Evolutionary conservation across 805 yeast species (phyloP).

Genomic region (Lipomyces kockii): DNA sequence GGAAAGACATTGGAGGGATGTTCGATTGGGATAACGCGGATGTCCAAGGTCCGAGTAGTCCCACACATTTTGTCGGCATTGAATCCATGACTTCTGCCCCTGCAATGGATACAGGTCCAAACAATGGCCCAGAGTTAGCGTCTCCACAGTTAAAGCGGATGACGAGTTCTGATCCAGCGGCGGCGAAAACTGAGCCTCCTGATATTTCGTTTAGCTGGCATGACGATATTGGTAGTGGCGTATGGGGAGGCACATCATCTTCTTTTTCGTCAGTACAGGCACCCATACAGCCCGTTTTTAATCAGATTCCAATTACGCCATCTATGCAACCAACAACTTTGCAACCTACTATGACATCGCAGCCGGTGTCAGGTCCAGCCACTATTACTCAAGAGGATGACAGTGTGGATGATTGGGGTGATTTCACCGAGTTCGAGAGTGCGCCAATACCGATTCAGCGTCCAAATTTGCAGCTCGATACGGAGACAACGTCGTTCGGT

Average conservation of each 20-base stretch:
- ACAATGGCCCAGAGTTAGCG: not conserved
- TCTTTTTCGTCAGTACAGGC: not conserved
- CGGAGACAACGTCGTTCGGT: not conserved
- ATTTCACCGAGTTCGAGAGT: conserved; percentile 4
- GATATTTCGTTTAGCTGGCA: conserved; percentile 26
- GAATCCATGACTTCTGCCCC: not conserved
- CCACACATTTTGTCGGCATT: not conserved
- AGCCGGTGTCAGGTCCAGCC: not conserved
- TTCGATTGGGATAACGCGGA: conserved; percentile 34
- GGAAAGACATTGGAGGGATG: not conserved
- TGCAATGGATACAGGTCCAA: not conserved
- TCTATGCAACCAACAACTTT: not conserved
- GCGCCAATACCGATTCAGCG: not conserved
- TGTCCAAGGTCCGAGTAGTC: conserved; percentile 1
- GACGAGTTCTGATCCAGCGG: not conserved
- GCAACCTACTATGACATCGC: not conserved
- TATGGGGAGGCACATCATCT: not conserved
- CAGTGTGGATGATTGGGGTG: conserved; percentile 22
- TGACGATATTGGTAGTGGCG: conserved; percentile 3
- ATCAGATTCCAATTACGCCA: not conserved
- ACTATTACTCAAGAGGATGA: not conserved
- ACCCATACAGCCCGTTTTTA: not conserved
- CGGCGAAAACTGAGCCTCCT: not conserved
- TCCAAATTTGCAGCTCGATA: conserved; percentile 3
- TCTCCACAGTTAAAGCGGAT: not conserved